phyloP scores from a whole-genome alignment of 2,329 filamentous ascomycete genomes.

The Hypoxylon sp. region DNA sequence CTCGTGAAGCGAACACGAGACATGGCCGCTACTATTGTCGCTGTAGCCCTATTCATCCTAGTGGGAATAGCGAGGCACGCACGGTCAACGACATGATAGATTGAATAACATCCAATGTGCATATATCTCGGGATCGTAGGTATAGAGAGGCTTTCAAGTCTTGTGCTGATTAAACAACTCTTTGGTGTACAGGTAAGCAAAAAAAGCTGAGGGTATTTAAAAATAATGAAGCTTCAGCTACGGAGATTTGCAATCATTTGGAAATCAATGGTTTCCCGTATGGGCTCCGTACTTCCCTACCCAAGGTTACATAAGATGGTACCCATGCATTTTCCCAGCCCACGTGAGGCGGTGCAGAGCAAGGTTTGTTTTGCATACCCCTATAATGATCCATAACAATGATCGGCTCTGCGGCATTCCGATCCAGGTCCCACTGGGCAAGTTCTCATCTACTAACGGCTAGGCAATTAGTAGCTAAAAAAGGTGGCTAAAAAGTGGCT shows the following conservation, averaged over 20 bases:
- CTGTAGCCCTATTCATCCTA: slow-evolving; percentile 36
- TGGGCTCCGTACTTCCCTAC: slow-evolving; percentile 20
- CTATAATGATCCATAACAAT: background rate
- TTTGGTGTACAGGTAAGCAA: slow-evolving; percentile 14
- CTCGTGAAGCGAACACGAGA: slow-evolving; percentile 37
- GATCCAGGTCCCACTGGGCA: background rate
- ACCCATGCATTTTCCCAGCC: slow-evolving; percentile 6
- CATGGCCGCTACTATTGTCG: slow-evolving; percentile 44
- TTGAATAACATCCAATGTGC: slow-evolving; percentile 5
- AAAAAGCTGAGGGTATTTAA: slow-evolving; percentile 37
- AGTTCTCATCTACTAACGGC: too few species aligned
- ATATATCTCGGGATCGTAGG: slow-evolving; percentile 17
- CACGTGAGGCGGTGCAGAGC: slow-evolving; percentile 36
- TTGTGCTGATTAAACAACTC: slow-evolving; percentile 12
- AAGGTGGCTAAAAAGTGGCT: slow-evolving; percentile 34
- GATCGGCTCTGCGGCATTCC: slow-evolving; percentile 2
- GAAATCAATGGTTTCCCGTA: slow-evolving; percentile 38
- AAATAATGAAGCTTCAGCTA: slow-evolving; percentile 33
- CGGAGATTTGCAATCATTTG: slow-evolving; percentile 46
- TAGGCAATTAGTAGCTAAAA: slow-evolving; percentile 7
- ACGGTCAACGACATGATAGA: slow-evolving; percentile 30
- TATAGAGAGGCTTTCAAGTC: slow-evolving; percentile 4
- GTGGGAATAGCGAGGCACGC: slow-evolving; percentile 27
- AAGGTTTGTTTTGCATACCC: background rate
- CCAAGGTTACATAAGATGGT: slow-evolving; percentile 21